Conservation (phyloP, 108 stramenopile species). For the Cylindrotheca closterium region DNA sequence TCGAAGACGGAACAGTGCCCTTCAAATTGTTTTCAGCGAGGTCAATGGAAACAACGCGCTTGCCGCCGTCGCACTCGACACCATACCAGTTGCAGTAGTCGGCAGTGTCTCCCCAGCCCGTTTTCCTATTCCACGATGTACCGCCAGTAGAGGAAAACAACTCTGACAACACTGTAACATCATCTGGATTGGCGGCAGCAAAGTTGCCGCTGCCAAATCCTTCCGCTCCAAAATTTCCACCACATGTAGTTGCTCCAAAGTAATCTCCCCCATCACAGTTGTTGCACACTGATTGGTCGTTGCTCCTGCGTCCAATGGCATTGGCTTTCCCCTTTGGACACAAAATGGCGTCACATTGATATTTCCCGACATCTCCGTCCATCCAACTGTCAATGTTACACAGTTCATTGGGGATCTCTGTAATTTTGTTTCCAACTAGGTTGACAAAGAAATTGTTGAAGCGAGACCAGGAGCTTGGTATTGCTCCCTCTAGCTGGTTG, state of each 20-base stretch:
- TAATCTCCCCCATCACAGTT: constrained; percentile 17
- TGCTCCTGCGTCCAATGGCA: constrained; percentile 45
- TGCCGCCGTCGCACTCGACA: constrained; percentile 29
- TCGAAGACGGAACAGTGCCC: constrained; percentile 48
- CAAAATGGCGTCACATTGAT: constrained; percentile 74
- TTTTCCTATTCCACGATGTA: constrained; percentile 13
- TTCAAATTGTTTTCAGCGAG: constrained; percentile 57
- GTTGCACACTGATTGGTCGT: constrained; percentile 22
- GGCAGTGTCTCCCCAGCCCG: constrained; percentile 33
- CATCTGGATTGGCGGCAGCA: constrained; percentile 33
- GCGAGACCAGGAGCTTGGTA: constrained; percentile 44
- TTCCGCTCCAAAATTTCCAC: constrained; percentile 1
- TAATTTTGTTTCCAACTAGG: constrained; percentile 45
- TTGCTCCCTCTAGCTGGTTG: constrained; percentile 38
- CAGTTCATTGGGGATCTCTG: constrained; percentile 27
- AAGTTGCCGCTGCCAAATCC: constrained; percentile 28
- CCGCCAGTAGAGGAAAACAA: constrained; percentile 35
- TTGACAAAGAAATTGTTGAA: constrained; percentile 39
- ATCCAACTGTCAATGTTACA: constrained; percentile 46
- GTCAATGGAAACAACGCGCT: constrained; percentile 38
- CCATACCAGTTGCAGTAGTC: constrained; percentile 42
- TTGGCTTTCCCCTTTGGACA: constrained; percentile 69
- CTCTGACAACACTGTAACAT: constrained; percentile 47
- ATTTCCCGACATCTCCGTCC: constrained; percentile 50
- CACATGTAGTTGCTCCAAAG: constrained; percentile 44